Percentiles rank a stretch among this genome's conserved stretches.
Conservation (phyloP, 768 basidiomycete genomes). For the Chalciporus piperatus region DNA sequence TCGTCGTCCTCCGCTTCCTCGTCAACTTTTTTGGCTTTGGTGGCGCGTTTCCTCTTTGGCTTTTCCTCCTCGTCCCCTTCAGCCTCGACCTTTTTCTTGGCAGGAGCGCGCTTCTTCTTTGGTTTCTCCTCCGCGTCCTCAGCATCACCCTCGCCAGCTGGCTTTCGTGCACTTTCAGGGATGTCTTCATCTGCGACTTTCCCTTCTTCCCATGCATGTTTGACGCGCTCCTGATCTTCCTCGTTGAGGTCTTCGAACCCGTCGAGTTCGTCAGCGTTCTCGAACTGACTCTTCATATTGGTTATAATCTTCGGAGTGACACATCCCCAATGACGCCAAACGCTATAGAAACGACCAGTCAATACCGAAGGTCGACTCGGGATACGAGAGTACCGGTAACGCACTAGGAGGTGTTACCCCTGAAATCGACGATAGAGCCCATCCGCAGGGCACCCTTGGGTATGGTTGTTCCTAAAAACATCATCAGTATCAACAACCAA, state of each 20-base stretch:
- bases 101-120: constrained; percentile 45
- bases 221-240: constrained; percentile 70
- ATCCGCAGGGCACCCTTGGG: constrained; percentile 70
- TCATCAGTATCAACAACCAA: constrained; percentile 7
- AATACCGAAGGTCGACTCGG: background rate
- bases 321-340: constrained; percentile 94
- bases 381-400: constrained; percentile 17
- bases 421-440: constrained; percentile 72
- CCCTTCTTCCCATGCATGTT: constrained; percentile 72
- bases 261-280: constrained; percentile 68
- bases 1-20: constrained; percentile 37
- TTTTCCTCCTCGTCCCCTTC: constrained; percentile 36
- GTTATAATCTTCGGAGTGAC: constrained; percentile 62
- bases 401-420: constrained; percentile 67
- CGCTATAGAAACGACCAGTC: constrained; percentile 35
- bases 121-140: constrained; percentile 54
- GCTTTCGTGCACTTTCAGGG: constrained; percentile 67
- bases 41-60: constrained; percentile 34
- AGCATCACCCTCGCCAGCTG: constrained; percentile 44
- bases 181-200: constrained; percentile 83
- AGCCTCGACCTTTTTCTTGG: constrained; percentile 36
- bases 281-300: constrained; percentile 66
- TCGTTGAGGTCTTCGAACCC: constrained; percentile 73
- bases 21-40: constrained; percentile 32
- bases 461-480: constrained; percentile 59